Base-by-base conservation (phyloP, 208 protist species). In the Herpetomonas samuelpessoai region DNA sequence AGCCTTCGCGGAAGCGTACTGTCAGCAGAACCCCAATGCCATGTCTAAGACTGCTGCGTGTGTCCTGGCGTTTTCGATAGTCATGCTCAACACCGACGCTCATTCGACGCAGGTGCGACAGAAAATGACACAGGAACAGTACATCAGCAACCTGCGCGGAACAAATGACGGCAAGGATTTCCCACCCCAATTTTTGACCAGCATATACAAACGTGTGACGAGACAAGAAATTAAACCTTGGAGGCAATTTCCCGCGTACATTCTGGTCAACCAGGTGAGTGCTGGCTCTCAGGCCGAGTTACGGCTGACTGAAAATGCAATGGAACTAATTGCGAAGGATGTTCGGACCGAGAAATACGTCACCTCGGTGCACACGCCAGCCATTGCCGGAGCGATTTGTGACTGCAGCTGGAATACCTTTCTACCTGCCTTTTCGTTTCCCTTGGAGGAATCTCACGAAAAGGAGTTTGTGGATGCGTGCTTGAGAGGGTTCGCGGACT, bases 1-100 rank as follows among this genome's bases (percentile, higher is more conserved):
- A 60, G 93, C 92, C 57, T 98, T 98, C 78, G 93, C 96, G 1
- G 71, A 90, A 27, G 54, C 75, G 10, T 98, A 86, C 65, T 63
- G 67, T 46, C 22, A 38, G 31, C 69, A 78, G n/a, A 75, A 64
- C 29, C 57, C 67, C 14, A 22, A 19, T 18, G 30, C 18, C n/a
- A 25, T 65, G 18, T 61, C 53, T 1, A 49, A 27, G 21, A 57
- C 24, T 39, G 31, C 49, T 9, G 68, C 44, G 19, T 50, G 38
- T 28, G 69, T 77, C 21, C 56, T 82, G 1, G 44, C 76, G 0
- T 82, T 82, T 55, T 77, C 74, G 2, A 68, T 79, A 1, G 83
- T 82, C 24, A 83, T 82, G 67, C 59, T 82, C 22, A 81, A 82
- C 56, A 82, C 76, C 6, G 76, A 82, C 39, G 68, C 63, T 1